These are phyloP conservation scores for Papilionanthe hybrid DNA, from an alignment of 116 monocot species.

Conservation along the genomic window DNA sequence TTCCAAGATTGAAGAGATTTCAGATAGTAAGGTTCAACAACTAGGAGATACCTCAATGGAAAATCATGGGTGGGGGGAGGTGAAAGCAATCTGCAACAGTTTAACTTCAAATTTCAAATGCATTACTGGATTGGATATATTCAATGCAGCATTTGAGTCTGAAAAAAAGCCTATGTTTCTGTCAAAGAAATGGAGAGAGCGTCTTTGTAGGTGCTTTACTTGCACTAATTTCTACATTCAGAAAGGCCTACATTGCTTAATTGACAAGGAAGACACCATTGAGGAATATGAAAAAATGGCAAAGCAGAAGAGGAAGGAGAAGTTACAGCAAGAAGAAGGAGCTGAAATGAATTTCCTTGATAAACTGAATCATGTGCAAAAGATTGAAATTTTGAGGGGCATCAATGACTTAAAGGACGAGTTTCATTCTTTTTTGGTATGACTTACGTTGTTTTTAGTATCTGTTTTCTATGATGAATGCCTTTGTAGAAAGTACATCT, in stretches of 20 bases:
- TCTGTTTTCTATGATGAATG: not conserved
- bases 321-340: constrained; percentile 75
- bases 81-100: not conserved
- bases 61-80: not conserved
- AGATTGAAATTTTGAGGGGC: constrained; percentile 86
- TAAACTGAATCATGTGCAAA: constrained; percentile 72
- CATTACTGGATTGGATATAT: constrained; percentile 51
- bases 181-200: constrained; percentile 73
- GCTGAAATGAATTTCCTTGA: constrained; percentile 76
- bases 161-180: constrained; percentile 81
- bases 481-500: not conserved
- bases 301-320: constrained; percentile 70
- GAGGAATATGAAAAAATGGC: constrained; percentile 89
- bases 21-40: constrained; percentile 10
- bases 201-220: constrained; percentile 64
- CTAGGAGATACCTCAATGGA: constrained; percentile 11
- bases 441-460: not conserved
- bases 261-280: constrained; percentile 77
- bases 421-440: constrained; percentile 78
- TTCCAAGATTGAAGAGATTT: constrained; percentile 12
- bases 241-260: constrained; percentile 53
- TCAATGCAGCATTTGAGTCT: constrained; percentile 8
- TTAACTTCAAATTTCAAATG: constrained; percentile 29
- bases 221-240: constrained; percentile 59
- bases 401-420: constrained; percentile 87